These are phyloP conservation scores for Schizochytrium sp. DNA, from an alignment of 108 stramenopile species.

Conservation along the genomic window DNA sequence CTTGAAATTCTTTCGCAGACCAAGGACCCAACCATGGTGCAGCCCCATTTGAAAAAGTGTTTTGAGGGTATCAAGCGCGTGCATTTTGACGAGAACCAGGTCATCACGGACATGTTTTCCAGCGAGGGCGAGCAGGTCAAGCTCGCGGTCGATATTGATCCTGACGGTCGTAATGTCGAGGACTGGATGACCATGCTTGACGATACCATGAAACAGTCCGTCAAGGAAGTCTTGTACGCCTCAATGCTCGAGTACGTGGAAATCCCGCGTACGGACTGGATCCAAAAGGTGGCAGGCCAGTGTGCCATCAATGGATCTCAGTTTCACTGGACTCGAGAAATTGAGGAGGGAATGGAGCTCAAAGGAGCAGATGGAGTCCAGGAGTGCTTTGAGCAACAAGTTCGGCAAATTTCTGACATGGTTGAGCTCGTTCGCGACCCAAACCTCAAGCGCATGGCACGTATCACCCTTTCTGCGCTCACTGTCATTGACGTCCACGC, in stretches of 20 bases:
- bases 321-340: slow-evolving; percentile 55
- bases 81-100: slow-evolving; percentile 19
- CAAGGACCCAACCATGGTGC: slow-evolving; percentile 55
- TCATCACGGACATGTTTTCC: slow-evolving; percentile 48
- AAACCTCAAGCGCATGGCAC: slow-evolving; percentile 31
- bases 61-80: slow-evolving; percentile 54
- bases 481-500: slow-evolving; percentile 64
- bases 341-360: slow-evolving; percentile 29
- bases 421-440: slow-evolving; percentile 53
- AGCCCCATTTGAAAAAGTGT: slow-evolving; percentile 62
- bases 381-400: slow-evolving; percentile 22
- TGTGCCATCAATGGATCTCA: slow-evolving; percentile 58
- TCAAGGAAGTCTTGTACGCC: slow-evolving; percentile 23
- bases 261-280: slow-evolving; percentile 46
- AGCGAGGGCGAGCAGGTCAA: slow-evolving; percentile 48
- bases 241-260: slow-evolving; percentile 38
- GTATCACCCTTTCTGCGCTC: slow-evolving; percentile 51
- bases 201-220: slow-evolving; percentile 44
- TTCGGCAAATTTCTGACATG: slow-evolving; percentile 55
- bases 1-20: slow-evolving; percentile 55
- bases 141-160: slow-evolving; percentile 39
- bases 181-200: slow-evolving; percentile 57
- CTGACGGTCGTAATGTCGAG: slow-evolving; percentile 57
- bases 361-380: slow-evolving; percentile 20
- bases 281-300: slow-evolving; percentile 52